Conservation (phyloP, 768 basidiomycete genomes). For the Panus rudis region DNA sequence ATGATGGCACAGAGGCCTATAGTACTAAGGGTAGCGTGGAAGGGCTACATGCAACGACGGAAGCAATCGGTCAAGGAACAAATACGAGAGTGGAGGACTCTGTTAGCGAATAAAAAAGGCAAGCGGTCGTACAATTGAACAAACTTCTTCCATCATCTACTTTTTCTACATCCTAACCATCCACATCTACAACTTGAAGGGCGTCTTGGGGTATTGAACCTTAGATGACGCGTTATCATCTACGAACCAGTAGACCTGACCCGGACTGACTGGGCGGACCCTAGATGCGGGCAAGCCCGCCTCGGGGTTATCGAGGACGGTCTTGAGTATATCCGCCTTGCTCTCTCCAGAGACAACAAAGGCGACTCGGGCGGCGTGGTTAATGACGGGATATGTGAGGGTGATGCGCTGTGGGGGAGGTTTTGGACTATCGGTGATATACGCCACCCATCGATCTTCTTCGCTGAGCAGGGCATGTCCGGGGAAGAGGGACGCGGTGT, state of each 20-base stretch:
- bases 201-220: conserved; percentile 47
- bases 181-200: conserved; percentile 46
- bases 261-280: conserved; percentile 72
- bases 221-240: conserved; percentile 76
- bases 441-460: conserved; percentile 91
- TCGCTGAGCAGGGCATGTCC: conserved; percentile 82
- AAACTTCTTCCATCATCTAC: conserved; percentile 8
- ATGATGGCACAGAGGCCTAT: too few species aligned
- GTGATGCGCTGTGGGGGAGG: conserved; percentile 88
- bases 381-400: conserved; percentile 85
- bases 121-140: too few species aligned
- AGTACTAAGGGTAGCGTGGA: too few species aligned
- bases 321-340: conserved; percentile 70
- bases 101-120: too few species aligned
- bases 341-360: conserved; percentile 84
- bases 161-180: not conserved
- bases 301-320: conserved; percentile 77
- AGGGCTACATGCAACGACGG: too few species aligned
- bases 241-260: conserved; percentile 91
- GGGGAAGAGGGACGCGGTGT: conserved; percentile 96
- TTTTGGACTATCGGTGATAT: conserved; percentile 90
- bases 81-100: too few species aligned
- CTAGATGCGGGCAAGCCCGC: conserved; percentile 73
- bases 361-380: conserved; percentile 79
- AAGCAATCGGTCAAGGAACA: too few species aligned